These are phyloP conservation scores for Ballota nigra DNA, from an alignment of 257 asterid species.

Conservation along the genomic window DNA sequence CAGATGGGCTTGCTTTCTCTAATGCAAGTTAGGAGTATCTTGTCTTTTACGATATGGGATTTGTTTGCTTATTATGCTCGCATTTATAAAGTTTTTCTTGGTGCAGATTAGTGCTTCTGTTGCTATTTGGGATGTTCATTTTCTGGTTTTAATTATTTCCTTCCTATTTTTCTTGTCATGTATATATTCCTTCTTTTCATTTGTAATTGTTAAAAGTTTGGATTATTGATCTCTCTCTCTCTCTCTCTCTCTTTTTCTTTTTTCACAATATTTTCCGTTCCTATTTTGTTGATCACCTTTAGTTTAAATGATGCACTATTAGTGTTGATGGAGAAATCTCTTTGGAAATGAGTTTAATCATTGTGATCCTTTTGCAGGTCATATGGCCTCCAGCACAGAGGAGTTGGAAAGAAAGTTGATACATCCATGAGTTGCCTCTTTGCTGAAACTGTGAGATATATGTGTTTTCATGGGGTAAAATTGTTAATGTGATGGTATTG, in stretches of 20 bases:
- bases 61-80: not conserved
- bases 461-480: constrained; percentile 37
- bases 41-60: not conserved
- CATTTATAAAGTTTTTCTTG: constrained; percentile 4
- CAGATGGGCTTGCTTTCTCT: not conserved
- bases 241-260: not conserved
- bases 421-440: constrained; percentile 19
- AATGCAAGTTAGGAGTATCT: not conserved
- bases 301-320: not conserved
- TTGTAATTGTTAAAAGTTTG: constrained; percentile 10
- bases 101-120: not conserved
- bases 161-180: not conserved
- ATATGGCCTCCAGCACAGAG: constrained; percentile 32
- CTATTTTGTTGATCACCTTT: not conserved
- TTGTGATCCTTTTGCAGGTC: constrained; percentile 45
- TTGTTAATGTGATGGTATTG: constrained; percentile 37
- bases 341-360: constrained; percentile 4
- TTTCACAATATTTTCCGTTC: not conserved
- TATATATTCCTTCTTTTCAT: not conserved
- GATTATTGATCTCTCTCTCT: not conserved
- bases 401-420: constrained; percentile 23
- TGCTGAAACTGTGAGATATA: constrained; percentile 22
- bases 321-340: not conserved
- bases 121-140: not conserved
- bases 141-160: constrained; percentile 7